Evolutionary conservation across 805 yeast genomes (phyloP), one percentile per base, ranked within the genome.

Genomic region (Vanderwaltozyma yarrowii): DNA sequence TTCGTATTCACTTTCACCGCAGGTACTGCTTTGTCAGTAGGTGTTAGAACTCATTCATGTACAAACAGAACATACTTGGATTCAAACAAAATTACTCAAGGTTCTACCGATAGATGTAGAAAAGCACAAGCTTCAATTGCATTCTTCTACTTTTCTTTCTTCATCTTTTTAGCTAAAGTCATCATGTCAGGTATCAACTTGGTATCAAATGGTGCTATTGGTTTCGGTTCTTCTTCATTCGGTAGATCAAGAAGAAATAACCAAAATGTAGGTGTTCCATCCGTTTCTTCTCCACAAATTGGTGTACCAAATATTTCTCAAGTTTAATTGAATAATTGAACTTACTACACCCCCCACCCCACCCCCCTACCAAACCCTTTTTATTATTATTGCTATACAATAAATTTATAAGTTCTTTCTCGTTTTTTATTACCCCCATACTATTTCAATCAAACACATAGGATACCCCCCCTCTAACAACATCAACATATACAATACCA

Each of bases 11-110:
- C 95, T 40, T 85, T 92, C 63, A 78, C 97, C 35, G 97, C 85
- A 48, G 97, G 88, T 54, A 78, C 94, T 42, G 95, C 95, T 37
- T 70, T 92, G 58, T 97, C 97, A 38, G 94, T 85, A 43, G 94
- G 78, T 54, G 78, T 83, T 58, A 77, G 88, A 65, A 72, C 71
- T 47, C 96, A 87, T 73, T 80, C 94, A 30, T 89, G 98, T 73
- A 43, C 69, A 51, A 81, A 86, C 76, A 49, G 67, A 45, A 42
- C 30, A 39, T 87, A 84, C 71, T 43, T 87, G 49, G 69, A 76
- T 50, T 35, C 51, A 47, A 89, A 89, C 74, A 62, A 62, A 44
- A 73, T 84, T 51, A 64, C 83, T 44, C 85, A 84, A 69, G 94
- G 94, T 49, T 70, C 79, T 31, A 55, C 67, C 17, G 83, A 76